Evolutionary conservation across 1,139 yeast species (phyloP).

Genomic region (Tardiomyces blankii): DNA sequence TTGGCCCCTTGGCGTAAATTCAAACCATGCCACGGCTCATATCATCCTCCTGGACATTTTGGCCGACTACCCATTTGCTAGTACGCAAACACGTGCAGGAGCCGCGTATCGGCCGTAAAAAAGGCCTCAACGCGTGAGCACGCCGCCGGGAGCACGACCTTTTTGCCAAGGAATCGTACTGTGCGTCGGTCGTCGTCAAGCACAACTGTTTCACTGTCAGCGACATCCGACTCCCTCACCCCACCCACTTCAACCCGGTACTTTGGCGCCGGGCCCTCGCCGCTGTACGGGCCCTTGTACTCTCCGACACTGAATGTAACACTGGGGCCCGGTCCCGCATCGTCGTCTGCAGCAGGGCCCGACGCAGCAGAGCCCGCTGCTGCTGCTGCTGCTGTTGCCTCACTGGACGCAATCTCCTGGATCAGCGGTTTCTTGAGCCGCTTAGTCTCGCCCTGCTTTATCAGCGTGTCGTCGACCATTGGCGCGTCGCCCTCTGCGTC

Average conservation of each 20-base stretch:
- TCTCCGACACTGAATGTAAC: slow-evolving; percentile 4
- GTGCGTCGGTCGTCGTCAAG: not conserved
- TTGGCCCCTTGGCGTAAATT: no score
- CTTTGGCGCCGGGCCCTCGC: slow-evolving; percentile 14
- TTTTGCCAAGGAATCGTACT: not conserved
- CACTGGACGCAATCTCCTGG: slow-evolving; percentile 4
- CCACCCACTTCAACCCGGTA: slow-evolving; percentile 13
- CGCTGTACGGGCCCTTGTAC: slow-evolving; percentile 13
- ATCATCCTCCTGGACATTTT: no score
- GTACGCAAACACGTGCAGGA: not conserved
- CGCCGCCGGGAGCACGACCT: slow-evolving; percentile 5
- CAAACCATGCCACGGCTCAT: no score
- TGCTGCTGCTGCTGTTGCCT: slow-evolving; percentile 1
- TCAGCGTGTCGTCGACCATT: not conserved
- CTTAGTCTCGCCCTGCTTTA: not conserved
- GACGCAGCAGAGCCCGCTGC: not conserved
- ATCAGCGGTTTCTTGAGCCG: slow-evolving; percentile 3
- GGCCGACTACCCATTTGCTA: no score
- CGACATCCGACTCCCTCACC: slow-evolving; percentile 2
- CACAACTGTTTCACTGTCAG: not conserved
- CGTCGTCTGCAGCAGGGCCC: not conserved
- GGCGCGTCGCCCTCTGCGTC: not conserved
- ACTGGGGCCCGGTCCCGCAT: not conserved
- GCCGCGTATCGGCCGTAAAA: not conserved
- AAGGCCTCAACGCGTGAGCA: not conserved